Base-by-base conservation (phyloP, 225 moss, liverwort and hornwort genomes). In the Marchantia polymorpha region DNA sequence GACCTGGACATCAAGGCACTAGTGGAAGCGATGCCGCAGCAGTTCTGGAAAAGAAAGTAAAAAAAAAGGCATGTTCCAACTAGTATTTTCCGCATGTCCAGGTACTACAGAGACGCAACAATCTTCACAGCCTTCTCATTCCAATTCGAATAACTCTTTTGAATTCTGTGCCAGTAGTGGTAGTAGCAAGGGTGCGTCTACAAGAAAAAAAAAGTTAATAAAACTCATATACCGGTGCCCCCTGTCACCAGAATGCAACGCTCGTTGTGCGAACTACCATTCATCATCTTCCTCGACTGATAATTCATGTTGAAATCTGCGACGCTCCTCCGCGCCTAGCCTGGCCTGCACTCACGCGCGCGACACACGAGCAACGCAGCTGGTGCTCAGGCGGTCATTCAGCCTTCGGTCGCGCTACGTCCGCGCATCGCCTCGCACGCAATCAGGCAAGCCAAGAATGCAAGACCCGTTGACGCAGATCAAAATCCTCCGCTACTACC, bases 221-320 rank as follows among this genome's bases (percentile, higher is more conserved):
- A 82, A 79, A 74, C 84, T n/a, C 85, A 69, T 67, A 79, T 80
- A n/a, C 95, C 95, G 25, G 95, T 93, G 74, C 95, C 95, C 27
- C 95, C 95, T 1, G 95, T 93, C 76, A 96, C 95, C 79, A 96
- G 80, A 81, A 96, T 87, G 76, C 90, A 92, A 63, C 92, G 85
- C 82, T 89, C 82, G 74, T 80, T 79, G 58, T 39, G 26, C 80
- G 74, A 78, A 29, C 87, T 88, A 30, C 88, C 90, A 55, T 82
- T 76, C 76, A 85, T 85, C 89, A 88, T 91, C 74, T 83, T 87
- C 69, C 72, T 84, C 23, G 77, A 59, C 51, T 70, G 74, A 23
- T 19, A 60, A 77, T 80, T 84, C 87, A 87, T 87, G 30, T 47
- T 63, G 58, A 30, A 68, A 58, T 25, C 56, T 80, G 76, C 30